A percentile compares a stretch with the other conserved stretches of the same genome.
Evolutionary conservation across 2,329 filamentous ascomycete genomes (phyloP).

Genomic region (Aspergillus ibericus): DNA sequence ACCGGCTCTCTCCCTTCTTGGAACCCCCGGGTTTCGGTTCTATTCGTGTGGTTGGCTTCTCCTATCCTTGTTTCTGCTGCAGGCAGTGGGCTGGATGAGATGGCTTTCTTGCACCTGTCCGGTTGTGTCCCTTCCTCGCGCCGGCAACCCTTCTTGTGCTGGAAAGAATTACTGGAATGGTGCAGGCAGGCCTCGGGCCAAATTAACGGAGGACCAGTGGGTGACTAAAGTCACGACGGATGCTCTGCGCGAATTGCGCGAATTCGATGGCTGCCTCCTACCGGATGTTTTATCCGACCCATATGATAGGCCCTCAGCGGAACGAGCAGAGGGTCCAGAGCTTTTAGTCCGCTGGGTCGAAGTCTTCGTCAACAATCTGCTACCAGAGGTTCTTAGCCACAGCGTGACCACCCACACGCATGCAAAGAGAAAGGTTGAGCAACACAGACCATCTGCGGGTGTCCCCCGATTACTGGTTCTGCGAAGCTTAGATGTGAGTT

Average conservation of each 20-base stretch:
- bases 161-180: not conserved
- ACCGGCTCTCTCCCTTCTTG: not conserved
- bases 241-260: slow-evolving; percentile 13
- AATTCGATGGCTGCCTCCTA: slow-evolving; percentile 8
- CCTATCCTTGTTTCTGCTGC: slow-evolving; percentile 2
- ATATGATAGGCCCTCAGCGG: slow-evolving; percentile 11
- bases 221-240: not conserved
- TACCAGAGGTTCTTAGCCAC: not conserved
- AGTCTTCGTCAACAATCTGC: not conserved
- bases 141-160: not conserved
- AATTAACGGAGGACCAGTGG: not conserved
- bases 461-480: not conserved
- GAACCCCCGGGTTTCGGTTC: not conserved
- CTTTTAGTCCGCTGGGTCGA: slow-evolving; percentile 3
- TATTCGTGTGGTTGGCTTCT: not conserved
- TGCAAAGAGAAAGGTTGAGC: not conserved
- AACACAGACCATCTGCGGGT: not conserved
- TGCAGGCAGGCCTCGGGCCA: not conserved
- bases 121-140: not conserved
- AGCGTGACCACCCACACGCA: not conserved
- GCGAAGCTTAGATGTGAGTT: not conserved
- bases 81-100: not conserved
- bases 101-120: not conserved
- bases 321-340: not conserved
- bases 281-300: slow-evolving; percentile 12